phyloP scores from a whole-genome alignment of 192 early-diverging fungal species.

The Coemansia sp. region DNA sequence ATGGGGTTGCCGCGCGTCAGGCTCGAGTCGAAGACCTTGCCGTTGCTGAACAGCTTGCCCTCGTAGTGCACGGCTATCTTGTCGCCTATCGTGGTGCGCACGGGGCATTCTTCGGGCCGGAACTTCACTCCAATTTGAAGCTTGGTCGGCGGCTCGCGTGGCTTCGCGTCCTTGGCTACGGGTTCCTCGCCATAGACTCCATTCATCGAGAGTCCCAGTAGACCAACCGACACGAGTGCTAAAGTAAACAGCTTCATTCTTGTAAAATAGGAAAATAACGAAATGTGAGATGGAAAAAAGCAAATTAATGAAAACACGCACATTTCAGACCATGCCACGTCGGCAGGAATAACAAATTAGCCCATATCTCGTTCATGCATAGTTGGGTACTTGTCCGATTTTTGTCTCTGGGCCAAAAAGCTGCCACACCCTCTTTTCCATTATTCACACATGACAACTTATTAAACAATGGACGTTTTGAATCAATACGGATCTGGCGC shows the following conservation, averaged over 20 bases:
- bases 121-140: conserved; percentile 43
- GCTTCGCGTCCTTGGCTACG: not conserved
- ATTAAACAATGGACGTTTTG: conserved; percentile 27
- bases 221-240: not conserved
- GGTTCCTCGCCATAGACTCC: not conserved
- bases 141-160: conserved; percentile 16
- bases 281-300: not conserved
- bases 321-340: not conserved
- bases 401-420: not conserved
- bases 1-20: conserved; percentile 78
- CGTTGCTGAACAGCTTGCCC: conserved; percentile 58
- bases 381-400: not conserved
- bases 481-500: conserved; percentile 34
- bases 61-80: conserved; percentile 66
- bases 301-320: not conserved
- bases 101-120: conserved; percentile 19
- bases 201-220: not conserved
- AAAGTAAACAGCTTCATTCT: conserved; percentile 4
- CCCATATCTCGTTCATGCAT: not conserved
- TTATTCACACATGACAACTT: not conserved
- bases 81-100: conserved; percentile 54
- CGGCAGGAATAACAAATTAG: not conserved
- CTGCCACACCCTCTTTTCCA: too few relatives aligned
- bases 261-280: not conserved
- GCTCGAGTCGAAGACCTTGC: conserved; percentile 85